These are phyloP conservation scores for Megacollybia platyphylla DNA, from an alignment of 1,284 basidiomycete species.

Conservation along the genomic window DNA sequence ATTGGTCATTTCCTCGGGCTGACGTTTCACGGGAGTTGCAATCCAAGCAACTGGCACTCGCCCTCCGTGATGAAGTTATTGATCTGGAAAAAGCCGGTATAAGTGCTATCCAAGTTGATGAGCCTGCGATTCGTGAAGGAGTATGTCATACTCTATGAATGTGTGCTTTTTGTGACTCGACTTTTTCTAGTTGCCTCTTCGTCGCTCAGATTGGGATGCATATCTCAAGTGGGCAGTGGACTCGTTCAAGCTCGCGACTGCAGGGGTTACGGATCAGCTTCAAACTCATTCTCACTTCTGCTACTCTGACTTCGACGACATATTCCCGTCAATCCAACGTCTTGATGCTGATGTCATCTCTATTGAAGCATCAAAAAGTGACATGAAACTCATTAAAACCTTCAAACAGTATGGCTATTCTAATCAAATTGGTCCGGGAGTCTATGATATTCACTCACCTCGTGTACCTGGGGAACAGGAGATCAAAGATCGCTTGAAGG, in stretches of 20 bases:
- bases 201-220: slow-evolving; percentile 86
- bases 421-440: slow-evolving; percentile 97
- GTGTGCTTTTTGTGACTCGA: neutral
- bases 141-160: neutral
- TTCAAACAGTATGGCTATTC: slow-evolving; percentile 96
- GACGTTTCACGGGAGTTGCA: slow-evolving; percentile 95
- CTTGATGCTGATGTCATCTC: slow-evolving; percentile 99
- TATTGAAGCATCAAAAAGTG: slow-evolving; percentile 96
- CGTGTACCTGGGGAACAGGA: slow-evolving; percentile 92
- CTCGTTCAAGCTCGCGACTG: slow-evolving; percentile 93
- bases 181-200: slow-evolving; percentile 58
- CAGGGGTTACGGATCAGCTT: slow-evolving; percentile 83
- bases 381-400: slow-evolving; percentile 93
- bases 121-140: slow-evolving; percentile 99
- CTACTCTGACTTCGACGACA: slow-evolving; percentile 94
- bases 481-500: slow-evolving; percentile 86
- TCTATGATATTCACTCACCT: slow-evolving; percentile 99
- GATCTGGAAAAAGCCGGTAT: slow-evolving; percentile 98
- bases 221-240: slow-evolving; percentile 97
- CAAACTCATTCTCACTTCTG: slow-evolving; percentile 99
- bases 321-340: slow-evolving; percentile 95
- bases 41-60: slow-evolving; percentile 96
- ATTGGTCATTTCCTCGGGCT: slow-evolving; percentile 99
- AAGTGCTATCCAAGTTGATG: slow-evolving; percentile 97
- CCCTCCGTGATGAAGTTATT: slow-evolving; percentile 95